These are phyloP conservation scores for Suillus cothurnatus DNA, from an alignment of 768 basidiomycete species.

Conservation along the genomic window DNA sequence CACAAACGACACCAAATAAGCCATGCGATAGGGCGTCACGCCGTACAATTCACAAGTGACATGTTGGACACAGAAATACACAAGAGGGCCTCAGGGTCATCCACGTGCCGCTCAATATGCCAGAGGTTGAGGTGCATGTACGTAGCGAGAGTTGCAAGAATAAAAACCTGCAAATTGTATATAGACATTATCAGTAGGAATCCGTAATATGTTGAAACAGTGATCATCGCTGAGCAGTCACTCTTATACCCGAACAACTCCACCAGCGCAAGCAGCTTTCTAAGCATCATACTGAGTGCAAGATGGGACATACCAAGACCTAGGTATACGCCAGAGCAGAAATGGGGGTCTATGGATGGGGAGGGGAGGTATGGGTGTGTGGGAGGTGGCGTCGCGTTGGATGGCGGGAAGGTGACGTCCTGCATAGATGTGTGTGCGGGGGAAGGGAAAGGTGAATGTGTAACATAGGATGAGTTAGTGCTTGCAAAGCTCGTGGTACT, in stretches of 20 bases:
- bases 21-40: too few species aligned
- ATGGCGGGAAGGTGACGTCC: too few species aligned
- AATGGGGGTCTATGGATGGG: slow-evolving; percentile 75
- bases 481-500: slow-evolving; percentile 2
- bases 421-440: neutral
- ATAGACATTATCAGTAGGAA: too few species aligned
- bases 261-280: slow-evolving; percentile 75
- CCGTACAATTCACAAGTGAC: too few species aligned
- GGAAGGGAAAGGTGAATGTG: slow-evolving; percentile 16
- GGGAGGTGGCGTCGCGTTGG: neutral
- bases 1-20: too few species aligned
- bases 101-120: too few species aligned
- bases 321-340: slow-evolving; percentile 89
- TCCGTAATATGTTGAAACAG: neutral
- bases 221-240: too few species aligned
- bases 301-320: slow-evolving; percentile 88
- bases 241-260: slow-evolving; percentile 92
- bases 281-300: slow-evolving; percentile 82
- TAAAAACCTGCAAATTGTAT: too few species aligned
- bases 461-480: neutral
- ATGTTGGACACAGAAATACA: too few species aligned
- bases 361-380: slow-evolving; percentile 45
- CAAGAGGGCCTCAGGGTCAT: too few species aligned
- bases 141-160: too few species aligned
- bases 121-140: too few species aligned